phyloP scores from a whole-genome alignment of 352 stramenopile species.

The Phytophthora sp. region DNA sequence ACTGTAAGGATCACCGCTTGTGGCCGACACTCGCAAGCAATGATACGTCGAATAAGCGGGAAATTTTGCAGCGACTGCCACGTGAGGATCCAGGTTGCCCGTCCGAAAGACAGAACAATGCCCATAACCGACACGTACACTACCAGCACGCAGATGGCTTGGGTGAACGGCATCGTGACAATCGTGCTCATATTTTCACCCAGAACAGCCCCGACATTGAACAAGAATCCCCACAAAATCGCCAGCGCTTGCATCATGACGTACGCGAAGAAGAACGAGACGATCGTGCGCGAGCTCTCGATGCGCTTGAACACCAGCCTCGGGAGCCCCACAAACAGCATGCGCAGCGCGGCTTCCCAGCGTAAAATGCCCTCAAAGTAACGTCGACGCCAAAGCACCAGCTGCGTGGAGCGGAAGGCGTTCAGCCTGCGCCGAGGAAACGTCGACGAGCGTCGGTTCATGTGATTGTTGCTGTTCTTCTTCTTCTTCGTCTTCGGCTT shows the following conservation, averaged over 20 bases:
- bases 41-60: slow-evolving; percentile 86
- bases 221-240: slow-evolving; percentile 88
- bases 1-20: slow-evolving; percentile 83
- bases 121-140: slow-evolving; percentile 87
- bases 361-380: slow-evolving; percentile 74
- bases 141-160: slow-evolving; percentile 78
- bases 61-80: slow-evolving; percentile 90
- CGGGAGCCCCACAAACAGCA: slow-evolving; percentile 64
- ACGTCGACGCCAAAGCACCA: slow-evolving; percentile 53
- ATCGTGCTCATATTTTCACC: slow-evolving; percentile 89
- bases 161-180: slow-evolving; percentile 77
- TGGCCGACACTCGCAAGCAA: slow-evolving; percentile 74
- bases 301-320: slow-evolving; percentile 58
- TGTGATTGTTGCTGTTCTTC: slow-evolving; percentile 14
- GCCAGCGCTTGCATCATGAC: slow-evolving; percentile 86
- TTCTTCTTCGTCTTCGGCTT: slow-evolving; percentile 15
- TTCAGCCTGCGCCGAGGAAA: slow-evolving; percentile 14
- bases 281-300: slow-evolving; percentile 56
- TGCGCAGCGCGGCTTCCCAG: slow-evolving; percentile 66
- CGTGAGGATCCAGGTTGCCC: slow-evolving; percentile 88
- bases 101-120: slow-evolving; percentile 84
- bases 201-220: slow-evolving; percentile 84
- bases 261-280: slow-evolving; percentile 87
- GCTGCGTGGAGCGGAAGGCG: slow-evolving; percentile 28
- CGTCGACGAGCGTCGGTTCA: slow-evolving; percentile 5